Percentiles rank a stretch among this genome's conserved stretches.
Evolutionary conservation across 345 rosid species (phyloP).

Genomic region (Aegle marmelos): DNA sequence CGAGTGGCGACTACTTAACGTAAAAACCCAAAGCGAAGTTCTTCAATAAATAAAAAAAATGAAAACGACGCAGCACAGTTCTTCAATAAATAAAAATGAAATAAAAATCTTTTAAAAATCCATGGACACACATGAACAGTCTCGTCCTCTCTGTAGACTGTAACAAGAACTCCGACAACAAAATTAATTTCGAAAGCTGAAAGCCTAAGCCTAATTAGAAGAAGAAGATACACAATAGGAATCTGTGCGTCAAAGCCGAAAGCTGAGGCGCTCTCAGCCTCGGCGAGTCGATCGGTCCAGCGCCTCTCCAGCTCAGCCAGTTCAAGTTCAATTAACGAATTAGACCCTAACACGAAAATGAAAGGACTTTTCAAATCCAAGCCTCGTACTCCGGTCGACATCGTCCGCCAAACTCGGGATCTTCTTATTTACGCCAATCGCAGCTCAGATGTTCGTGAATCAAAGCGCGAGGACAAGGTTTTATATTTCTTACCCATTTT

Average conservation of each 20-base stretch:
- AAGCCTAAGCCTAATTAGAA: conserved; percentile 23
- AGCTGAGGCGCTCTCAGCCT: conserved; percentile 35
- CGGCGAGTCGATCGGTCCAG: conserved; percentile 23
- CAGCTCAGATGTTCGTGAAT: conserved; percentile 39
- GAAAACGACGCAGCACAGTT: no score
- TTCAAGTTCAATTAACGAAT: background rate
- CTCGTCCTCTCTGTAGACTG: background rate
- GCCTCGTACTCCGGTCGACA: conserved; percentile 81
- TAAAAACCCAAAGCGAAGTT: no score
- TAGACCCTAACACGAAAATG: conserved; percentile 37
- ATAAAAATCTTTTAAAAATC: no score
- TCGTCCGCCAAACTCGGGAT: conserved; percentile 87
- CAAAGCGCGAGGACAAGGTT: conserved; percentile 74
- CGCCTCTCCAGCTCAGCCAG: conserved; percentile 17
- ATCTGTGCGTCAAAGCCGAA: conserved; percentile 34
- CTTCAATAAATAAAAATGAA: no score
- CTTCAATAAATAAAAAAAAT: no score
- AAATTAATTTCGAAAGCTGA: background rate
- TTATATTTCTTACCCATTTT: no score
- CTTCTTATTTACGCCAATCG: conserved; percentile 58
- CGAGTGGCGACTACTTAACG: no score
- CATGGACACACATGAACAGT: background rate
- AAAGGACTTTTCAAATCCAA: conserved; percentile 86
- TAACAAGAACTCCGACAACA: background rate
- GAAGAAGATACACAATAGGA: conserved; percentile 35